Conservation (phyloP, 1,284 basidiomycete genomes). For the Austroboletus niveus region DNA sequence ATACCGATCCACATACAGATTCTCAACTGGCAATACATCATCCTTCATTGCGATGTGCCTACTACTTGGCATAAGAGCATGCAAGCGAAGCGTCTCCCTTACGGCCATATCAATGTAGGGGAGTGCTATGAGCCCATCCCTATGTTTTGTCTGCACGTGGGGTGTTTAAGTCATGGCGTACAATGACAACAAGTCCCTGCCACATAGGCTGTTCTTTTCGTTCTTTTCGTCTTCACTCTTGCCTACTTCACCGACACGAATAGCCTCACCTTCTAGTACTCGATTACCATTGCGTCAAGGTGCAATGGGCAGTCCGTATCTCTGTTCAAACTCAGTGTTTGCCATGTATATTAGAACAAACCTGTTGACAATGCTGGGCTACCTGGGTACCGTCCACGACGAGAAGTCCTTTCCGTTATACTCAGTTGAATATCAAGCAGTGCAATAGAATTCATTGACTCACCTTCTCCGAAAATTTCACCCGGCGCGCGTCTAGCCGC, state of each 20-base stretch:
- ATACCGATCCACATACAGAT: constrained; percentile 41
- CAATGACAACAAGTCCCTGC: constrained; percentile 58
- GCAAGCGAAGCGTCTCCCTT: constrained; percentile 65
- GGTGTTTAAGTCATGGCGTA: constrained; percentile 57
- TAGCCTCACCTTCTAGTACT: constrained; percentile 46
- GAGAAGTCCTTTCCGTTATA: constrained; percentile 9
- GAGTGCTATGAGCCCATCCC: constrained; percentile 61
- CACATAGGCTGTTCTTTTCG: constrained; percentile 32
- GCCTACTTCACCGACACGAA: constrained; percentile 21
- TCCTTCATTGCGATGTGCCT: constrained; percentile 53
- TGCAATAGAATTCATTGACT: not conserved
- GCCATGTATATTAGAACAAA: not conserved
- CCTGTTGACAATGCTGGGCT: constrained; percentile 25
- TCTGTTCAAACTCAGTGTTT: constrained; percentile 8
- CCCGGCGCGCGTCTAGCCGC: constrained; percentile 16
- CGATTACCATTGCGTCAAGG: constrained; percentile 36
- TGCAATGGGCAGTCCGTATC: constrained; percentile 15
- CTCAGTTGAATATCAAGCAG: not conserved
- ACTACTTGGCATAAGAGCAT: constrained; percentile 57
- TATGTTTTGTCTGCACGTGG: constrained; percentile 61
- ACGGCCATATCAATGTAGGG: constrained; percentile 64
- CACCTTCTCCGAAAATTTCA: constrained; percentile 32
- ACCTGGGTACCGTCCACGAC: constrained; percentile 13
- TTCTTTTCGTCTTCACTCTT: constrained; percentile 2
- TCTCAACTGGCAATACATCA: constrained; percentile 56